Conservation (phyloP, 805 yeast species). For the Yamadazyma philogaea region DNA sequence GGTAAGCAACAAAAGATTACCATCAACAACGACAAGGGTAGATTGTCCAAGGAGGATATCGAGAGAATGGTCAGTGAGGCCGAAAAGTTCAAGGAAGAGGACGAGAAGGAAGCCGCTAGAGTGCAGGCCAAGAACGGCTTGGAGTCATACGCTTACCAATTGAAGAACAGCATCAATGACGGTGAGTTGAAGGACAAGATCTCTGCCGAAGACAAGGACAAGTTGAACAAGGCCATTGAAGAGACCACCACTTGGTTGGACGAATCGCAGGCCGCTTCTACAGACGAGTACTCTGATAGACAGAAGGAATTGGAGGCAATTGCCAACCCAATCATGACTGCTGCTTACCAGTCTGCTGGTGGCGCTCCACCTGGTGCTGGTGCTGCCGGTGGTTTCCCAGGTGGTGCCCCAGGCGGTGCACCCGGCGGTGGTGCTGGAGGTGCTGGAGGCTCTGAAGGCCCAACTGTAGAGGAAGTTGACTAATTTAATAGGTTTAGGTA, state of each 20-base stretch:
- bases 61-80: constrained; percentile 98
- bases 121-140: constrained; percentile 84
- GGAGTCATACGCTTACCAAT: constrained; percentile 83
- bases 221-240: constrained; percentile 44
- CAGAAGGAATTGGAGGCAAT: constrained; percentile 39
- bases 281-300: constrained; percentile 39
- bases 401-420: constrained; percentile 31
- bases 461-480: constrained; percentile 19
- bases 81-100: constrained; percentile 91
- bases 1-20: constrained; percentile 90
- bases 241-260: constrained; percentile 43
- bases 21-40: constrained; percentile 90
- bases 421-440: constrained; percentile 23
- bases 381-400: constrained; percentile 33
- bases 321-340: constrained; percentile 39
- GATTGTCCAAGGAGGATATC: constrained; percentile 89
- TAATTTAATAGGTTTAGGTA: constrained; percentile 3
- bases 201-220: constrained; percentile 46
- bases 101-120: constrained; percentile 75
- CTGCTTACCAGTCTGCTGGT: constrained; percentile 31
- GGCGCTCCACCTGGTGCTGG: constrained; percentile 28
- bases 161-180: constrained; percentile 65
- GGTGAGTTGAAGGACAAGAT: constrained; percentile 46
- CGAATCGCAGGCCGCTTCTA: constrained; percentile 35
- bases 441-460: constrained; percentile 20